These are phyloP conservation scores for Phytopythium sindhum DNA, from an alignment of 352 stramenopile genomes.

Conservation along the genomic window DNA sequence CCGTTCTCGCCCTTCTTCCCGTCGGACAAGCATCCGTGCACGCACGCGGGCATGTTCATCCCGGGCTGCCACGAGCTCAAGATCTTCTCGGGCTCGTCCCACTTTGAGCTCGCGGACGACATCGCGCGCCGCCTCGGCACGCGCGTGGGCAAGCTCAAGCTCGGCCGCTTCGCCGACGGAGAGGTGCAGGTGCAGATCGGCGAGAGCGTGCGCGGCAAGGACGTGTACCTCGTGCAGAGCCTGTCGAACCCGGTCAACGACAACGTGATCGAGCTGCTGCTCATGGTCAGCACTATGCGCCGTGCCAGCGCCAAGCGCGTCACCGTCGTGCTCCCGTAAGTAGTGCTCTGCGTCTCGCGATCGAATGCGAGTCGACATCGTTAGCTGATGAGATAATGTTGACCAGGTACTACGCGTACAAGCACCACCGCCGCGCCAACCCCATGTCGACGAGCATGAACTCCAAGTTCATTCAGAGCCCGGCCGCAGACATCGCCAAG, in stretches of 20 bases:
- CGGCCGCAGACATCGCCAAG: slow-evolving; percentile 86
- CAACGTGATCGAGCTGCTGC: slow-evolving; percentile 93
- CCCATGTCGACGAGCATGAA: slow-evolving; percentile 87
- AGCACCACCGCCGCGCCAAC: slow-evolving; percentile 87
- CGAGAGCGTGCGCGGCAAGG: slow-evolving; percentile 91
- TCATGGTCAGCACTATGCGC: slow-evolving; percentile 94
- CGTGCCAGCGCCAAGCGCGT: slow-evolving; percentile 92
- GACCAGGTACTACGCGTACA: slow-evolving; percentile 89
- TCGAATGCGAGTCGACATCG: background rate
- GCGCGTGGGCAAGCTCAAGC: slow-evolving; percentile 84
- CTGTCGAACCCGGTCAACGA: slow-evolving; percentile 92
- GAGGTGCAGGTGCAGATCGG: slow-evolving; percentile 92
- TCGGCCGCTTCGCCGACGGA: slow-evolving; percentile 90
- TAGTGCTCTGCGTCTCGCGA: slow-evolving; percentile 4
- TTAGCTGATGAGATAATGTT: background rate
- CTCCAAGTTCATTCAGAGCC: slow-evolving; percentile 90
- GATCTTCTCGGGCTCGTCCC: slow-evolving; percentile 91
- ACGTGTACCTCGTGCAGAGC: slow-evolving; percentile 94
- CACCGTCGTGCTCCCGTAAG: slow-evolving; percentile 91
- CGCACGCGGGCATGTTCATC: slow-evolving; percentile 90
- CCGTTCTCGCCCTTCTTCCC: slow-evolving; percentile 88
- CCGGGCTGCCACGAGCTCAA: slow-evolving; percentile 91
- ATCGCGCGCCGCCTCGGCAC: slow-evolving; percentile 86
- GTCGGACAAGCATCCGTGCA: slow-evolving; percentile 90
- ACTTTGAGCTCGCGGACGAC: slow-evolving; percentile 88